Evolutionary conservation across 1,284 basidiomycete species (phyloP).

Genomic region (Ganoderma leucocontextum): DNA sequence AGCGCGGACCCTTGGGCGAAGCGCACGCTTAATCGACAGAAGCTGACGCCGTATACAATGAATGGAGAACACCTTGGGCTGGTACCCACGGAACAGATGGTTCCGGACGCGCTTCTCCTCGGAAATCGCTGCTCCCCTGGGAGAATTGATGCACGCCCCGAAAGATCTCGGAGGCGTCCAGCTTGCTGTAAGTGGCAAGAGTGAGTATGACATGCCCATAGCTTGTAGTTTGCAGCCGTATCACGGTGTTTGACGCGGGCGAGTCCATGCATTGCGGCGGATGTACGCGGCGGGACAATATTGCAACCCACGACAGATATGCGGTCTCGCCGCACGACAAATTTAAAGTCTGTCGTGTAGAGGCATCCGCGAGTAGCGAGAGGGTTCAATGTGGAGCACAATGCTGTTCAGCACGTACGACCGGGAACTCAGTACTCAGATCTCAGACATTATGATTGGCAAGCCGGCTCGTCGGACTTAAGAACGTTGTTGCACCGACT

Average conservation of each 20-base stretch:
- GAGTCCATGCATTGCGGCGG: not conserved
- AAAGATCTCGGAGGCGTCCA: not conserved
- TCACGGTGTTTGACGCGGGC: not conserved
- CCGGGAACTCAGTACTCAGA: not conserved
- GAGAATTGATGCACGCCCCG: not conserved
- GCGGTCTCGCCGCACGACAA: not conserved
- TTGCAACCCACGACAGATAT: not conserved
- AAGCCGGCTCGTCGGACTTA: not conserved
- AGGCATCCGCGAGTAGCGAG: not conserved
- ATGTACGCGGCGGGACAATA: not conserved
- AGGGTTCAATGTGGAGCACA: not conserved
- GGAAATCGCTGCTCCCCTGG: not conserved
- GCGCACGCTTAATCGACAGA: not conserved
- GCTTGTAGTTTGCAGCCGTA: not conserved
- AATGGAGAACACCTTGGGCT: not conserved
- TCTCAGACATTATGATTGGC: not conserved
- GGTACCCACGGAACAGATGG: not conserved
- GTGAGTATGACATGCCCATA: not conserved
- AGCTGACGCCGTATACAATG: not conserved
- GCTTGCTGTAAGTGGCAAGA: not conserved
- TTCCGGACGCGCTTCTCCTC: not conserved
- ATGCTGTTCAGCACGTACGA: not conserved
- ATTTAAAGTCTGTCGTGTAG: not conserved
- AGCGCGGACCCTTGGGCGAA: not conserved
- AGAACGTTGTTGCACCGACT: not conserved